phyloP scores from a whole-genome alignment of 495 filamentous ascomycete species.

The Astrothelium macrocarpum region DNA sequence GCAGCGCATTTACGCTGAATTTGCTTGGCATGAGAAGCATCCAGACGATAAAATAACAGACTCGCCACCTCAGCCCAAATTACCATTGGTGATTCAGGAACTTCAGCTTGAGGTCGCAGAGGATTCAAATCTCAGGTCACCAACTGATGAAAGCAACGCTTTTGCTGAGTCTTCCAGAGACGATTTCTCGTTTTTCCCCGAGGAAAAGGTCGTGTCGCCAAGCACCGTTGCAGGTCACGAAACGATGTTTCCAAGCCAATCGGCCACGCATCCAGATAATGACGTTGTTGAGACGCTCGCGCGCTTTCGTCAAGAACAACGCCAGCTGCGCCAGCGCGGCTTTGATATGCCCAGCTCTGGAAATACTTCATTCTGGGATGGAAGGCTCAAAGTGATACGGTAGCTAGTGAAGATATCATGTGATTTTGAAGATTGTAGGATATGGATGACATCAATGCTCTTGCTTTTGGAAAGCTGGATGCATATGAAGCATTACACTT shows the following conservation, averaged over 20 bases:
- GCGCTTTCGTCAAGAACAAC: not conserved
- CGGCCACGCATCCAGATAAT: not conserved
- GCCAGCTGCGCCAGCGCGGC: not conserved
- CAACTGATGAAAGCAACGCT: not conserved
- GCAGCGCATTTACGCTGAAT: not conserved
- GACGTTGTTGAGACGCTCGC: not conserved
- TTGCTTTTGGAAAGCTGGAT: too few relatives aligned
- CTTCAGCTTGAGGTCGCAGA: not conserved
- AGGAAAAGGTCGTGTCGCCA: not conserved
- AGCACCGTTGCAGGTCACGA: not conserved
- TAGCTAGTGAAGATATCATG: not conserved
- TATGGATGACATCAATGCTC: too few relatives aligned
- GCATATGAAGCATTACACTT: too few relatives aligned
- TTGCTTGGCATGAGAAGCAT: not conserved
- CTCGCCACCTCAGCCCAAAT: not conserved
- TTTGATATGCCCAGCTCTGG: not conserved
- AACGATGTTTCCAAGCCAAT: not conserved
- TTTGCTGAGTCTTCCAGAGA: not conserved
- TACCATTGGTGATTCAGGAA: not conserved
- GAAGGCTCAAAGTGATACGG: not conserved
- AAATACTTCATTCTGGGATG: not conserved
- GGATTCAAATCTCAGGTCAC: not conserved
- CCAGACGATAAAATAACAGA: not conserved
- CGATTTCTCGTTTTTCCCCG: slow-evolving; percentile 2
- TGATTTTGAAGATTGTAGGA: not conserved